Base-by-base conservation (phyloP, 345 rosid species). In the Populus deltoides region DNA sequence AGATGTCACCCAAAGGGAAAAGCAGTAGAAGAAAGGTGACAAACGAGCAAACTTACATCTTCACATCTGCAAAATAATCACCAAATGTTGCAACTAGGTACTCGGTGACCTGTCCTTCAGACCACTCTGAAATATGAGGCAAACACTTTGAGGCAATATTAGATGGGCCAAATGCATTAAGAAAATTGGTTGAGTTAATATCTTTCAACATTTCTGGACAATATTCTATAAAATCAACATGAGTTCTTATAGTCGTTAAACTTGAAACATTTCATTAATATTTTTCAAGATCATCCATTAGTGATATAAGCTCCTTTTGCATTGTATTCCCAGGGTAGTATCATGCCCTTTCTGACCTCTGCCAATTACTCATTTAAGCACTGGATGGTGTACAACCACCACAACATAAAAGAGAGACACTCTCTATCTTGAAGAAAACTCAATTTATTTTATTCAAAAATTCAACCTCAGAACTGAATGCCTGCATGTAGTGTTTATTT, bases 81-180 rank as follows among this genome's bases (percentile, higher is more conserved):
- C 94, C 92, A 85, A 92, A 97, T 75, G 98, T 97, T 77, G 97
- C 98, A 69, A 94, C 97, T 7, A 94, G 89, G 85, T 72, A 93
- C 88, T 94, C 98, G 0, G 99, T 92, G 77, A 97, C 98, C 83
- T 94, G 97, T 80, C 94, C 99, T 82, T 97, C 99, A 38, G 68
- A 75, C 99, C 99, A 97, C 72, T 97, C 99, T 97, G 91, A 84
- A 87, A 88, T 41, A 69, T 29, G 65, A 66, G 81, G 31, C 75
- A 49, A 81, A 80, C 75, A 77, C 76, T 75, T 47, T 79, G 67
- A 77, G 33, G 80, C 70, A 74, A 70, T 25, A 62, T 9, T 41
- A 43, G 41, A 47, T 39, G 51, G 29, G 35, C 53, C 20, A 47
- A 36, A 57, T 36, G 45, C 31, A 33, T 51, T 17, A 35, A 18